These are phyloP conservation scores for Helenozyma baotianmanensis DNA, from an alignment of 805 yeast genomes.

Conservation along the genomic window DNA sequence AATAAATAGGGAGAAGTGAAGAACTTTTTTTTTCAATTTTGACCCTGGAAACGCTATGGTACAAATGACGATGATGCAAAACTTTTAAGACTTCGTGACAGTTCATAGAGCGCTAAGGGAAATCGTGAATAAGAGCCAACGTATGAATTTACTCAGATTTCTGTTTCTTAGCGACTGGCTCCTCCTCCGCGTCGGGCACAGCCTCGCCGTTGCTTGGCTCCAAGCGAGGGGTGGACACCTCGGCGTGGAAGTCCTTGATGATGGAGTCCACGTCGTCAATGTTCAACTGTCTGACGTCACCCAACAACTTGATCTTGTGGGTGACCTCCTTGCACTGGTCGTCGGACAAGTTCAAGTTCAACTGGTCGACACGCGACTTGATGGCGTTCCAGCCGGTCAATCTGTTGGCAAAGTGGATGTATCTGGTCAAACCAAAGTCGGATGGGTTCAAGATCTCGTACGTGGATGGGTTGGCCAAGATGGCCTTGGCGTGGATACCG, in stretches of 20 bases:
- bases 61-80: background rate
- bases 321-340: slow-evolving; percentile 57
- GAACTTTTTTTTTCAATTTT: background rate
- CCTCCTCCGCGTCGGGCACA: slow-evolving; percentile 23
- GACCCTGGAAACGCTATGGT: no score
- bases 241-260: slow-evolving; percentile 51
- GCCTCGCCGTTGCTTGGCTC: slow-evolving; percentile 16
- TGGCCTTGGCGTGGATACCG: slow-evolving; percentile 61
- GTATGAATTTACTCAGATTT: slow-evolving; percentile 20
- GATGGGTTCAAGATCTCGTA: slow-evolving; percentile 55
- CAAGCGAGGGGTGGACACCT: slow-evolving; percentile 29
- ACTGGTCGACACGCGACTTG: slow-evolving; percentile 56
- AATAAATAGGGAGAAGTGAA: slow-evolving; percentile 1
- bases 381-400: slow-evolving; percentile 63
- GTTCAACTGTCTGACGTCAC: slow-evolving; percentile 56
- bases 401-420: slow-evolving; percentile 57
- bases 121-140: slow-evolving; percentile 3
- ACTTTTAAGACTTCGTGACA: slow-evolving; percentile 1
- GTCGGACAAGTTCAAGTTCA: slow-evolving; percentile 51
- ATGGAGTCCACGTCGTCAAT: slow-evolving; percentile 60
- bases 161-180: slow-evolving; percentile 38
- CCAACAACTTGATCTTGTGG: slow-evolving; percentile 49
- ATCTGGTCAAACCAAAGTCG: slow-evolving; percentile 58
- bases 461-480: slow-evolving; percentile 59
- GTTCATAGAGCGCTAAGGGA: slow-evolving; percentile 1